A percentile compares a stretch with the other conserved stretches of the same genome.
phyloP scores from a whole-genome alignment of 2,329 filamentous ascomycete species.

The Diaporthe citriasiana region DNA sequence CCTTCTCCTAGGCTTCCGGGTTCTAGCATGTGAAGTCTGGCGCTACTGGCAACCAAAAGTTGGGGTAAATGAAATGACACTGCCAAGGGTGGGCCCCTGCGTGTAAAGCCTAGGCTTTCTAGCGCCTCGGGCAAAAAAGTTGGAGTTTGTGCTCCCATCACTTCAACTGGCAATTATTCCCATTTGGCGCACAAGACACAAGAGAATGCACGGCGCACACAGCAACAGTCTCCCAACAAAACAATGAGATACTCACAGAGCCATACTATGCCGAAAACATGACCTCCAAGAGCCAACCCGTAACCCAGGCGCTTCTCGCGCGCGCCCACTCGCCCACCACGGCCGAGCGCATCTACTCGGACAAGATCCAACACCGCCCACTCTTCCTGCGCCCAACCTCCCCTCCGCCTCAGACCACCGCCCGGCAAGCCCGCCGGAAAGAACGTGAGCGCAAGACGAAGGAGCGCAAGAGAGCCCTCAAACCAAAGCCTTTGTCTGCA shows the following conservation, averaged over 20 bases:
- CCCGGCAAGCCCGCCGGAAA: slow-evolving; percentile 69
- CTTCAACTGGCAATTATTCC: neutral
- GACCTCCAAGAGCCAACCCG: slow-evolving; percentile 47
- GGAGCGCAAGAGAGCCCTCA: slow-evolving; percentile 61
- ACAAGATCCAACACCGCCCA: slow-evolving; percentile 86
- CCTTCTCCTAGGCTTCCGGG: neutral
- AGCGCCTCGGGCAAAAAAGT: neutral
- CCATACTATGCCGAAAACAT: slow-evolving; percentile 8
- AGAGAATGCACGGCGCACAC: neutral
- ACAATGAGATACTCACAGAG: neutral
- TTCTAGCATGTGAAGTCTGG: slow-evolving; percentile 37
- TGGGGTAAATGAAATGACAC: slow-evolving; percentile 22
- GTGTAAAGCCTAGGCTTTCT: neutral
- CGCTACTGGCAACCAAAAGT: slow-evolving; percentile 5
- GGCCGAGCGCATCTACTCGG: slow-evolving; percentile 79
- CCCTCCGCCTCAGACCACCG: slow-evolving; percentile 70
- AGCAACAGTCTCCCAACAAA: neutral
- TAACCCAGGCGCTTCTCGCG: slow-evolving; percentile 76
- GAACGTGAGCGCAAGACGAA: slow-evolving; percentile 63
- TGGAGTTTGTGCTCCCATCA: neutral
- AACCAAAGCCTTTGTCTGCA: slow-evolving; percentile 80
- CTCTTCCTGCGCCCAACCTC: slow-evolving; percentile 84
- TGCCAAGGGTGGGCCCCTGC: slow-evolving; percentile 8
- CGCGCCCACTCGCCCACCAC: slow-evolving; percentile 84
- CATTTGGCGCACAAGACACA: neutral